Evolutionary conservation across 2,329 filamentous ascomycete species (phyloP), one percentile per base, ranked within the genome.

Genomic region (Trichoderma lentiforme): DNA sequence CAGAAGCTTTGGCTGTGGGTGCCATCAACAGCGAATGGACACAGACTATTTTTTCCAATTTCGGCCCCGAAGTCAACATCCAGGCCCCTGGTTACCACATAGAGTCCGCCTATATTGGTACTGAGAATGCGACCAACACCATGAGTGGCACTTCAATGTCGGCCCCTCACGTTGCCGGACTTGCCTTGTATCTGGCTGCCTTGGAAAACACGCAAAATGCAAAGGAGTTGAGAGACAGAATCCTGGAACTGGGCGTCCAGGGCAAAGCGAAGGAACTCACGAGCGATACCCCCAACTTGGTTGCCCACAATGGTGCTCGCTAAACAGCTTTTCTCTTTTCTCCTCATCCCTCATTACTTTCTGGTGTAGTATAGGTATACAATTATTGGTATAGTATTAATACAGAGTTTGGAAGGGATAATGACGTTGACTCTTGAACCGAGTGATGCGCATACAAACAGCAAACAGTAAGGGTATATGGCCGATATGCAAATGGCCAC

Each of bases 141-240:
- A 83, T 89, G 76, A 86, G 83, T 15, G 90, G 89, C 39, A 91
- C 90, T 6, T 89, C 85, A 43, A 91, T 91, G 89, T 87, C 89
- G 2, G 81, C 84, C 3, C 89, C 89, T 0, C 89, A 91, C 76
- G 83, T 91, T 68, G 83, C 87, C 28, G 90, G 90, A 14, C 78
- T 91, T n/a, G 74, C 85, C 12, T 83, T 87, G n/a, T 91, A 90
- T 77, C 78, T 91, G 34, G 77, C 86, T 73, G 80, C 77, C 11
- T 78, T 86, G 1, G 83, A 87, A 76, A 76, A 78, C 26, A 72
- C 73, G 39, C 74, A 74, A n/a, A 85, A 87, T 0, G 30, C 67
- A n/a, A 78, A 80, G 66, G 81, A 79, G 36, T 81, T 88, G 47
- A 81, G 79, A 36, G 51, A 76, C 32, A 80, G 82, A 57, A 82